phyloP scores from a whole-genome alignment of 2,329 filamentous ascomycete genomes.

The Pseudogymnoascus sp. region DNA sequence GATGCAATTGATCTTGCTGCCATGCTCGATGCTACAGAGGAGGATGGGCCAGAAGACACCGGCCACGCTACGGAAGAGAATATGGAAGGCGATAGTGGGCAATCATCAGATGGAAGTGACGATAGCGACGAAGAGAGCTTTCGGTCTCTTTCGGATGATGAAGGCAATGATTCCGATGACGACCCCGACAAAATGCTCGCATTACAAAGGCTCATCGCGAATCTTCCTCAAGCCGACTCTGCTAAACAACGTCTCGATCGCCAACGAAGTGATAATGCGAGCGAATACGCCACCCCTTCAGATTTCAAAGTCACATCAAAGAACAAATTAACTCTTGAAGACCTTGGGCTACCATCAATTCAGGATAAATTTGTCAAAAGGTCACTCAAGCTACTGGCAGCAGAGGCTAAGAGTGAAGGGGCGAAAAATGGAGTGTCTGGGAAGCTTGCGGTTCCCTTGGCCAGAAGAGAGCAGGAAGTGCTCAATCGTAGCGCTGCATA shows the following conservation, averaged over 20 bases:
- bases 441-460: constrained; percentile 73
- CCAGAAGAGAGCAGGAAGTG: constrained; percentile 77
- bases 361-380: constrained; percentile 69
- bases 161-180: constrained; percentile 29
- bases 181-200: constrained; percentile 49
- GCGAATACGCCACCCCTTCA: constrained; percentile 53
- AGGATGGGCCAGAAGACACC: constrained; percentile 27
- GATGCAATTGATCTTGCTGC: constrained; percentile 33
- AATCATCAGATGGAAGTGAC: constrained; percentile 40
- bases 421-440: constrained; percentile 45
- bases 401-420: constrained; percentile 44
- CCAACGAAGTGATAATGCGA: constrained; percentile 37
- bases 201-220: constrained; percentile 59
- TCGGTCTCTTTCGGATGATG: constrained; percentile 39
- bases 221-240: constrained; percentile 41
- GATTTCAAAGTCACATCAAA: constrained; percentile 50
- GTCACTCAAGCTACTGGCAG: constrained; percentile 65
- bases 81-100: constrained; percentile 45
- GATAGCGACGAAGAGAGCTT: constrained; percentile 46
- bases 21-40: constrained; percentile 25
- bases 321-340: constrained; percentile 63
- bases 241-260: constrained; percentile 20
- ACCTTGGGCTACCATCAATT: constrained; percentile 61
- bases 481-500: constrained; percentile 76
- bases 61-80: constrained; percentile 36